phyloP scores from a whole-genome alignment of 495 filamentous ascomycete genomes.

The Aspergillus carlsbadensis region DNA sequence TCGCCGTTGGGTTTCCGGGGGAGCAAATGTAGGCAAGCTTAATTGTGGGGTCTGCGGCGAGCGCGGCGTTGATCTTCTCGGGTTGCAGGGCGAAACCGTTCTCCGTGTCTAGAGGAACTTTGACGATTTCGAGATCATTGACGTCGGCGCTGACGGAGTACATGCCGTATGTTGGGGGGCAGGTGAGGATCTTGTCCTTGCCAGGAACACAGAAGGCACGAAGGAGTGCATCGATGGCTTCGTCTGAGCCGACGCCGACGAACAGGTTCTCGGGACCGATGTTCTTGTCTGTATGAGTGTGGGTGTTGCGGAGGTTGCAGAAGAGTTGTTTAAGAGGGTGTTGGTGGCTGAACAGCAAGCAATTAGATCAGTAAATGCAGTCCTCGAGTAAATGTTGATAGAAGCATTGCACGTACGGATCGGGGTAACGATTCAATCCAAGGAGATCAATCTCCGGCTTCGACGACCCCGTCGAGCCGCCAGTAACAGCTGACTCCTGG shows the following conservation, averaged over 20 bases:
- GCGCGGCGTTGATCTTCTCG: conserved; percentile 59
- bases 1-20: conserved; percentile 89
- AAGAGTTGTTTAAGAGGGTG: conserved; percentile 78
- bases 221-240: conserved; percentile 91
- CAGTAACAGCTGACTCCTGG: conserved; percentile 32
- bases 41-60: conserved; percentile 65
- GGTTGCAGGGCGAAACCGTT: conserved; percentile 70
- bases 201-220: conserved; percentile 90
- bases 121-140: conserved; percentile 85
- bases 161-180: conserved; percentile 98
- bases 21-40: conserved; percentile 92
- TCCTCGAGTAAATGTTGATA: not conserved
- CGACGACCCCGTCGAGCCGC: conserved; percentile 33
- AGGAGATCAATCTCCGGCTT: conserved; percentile 63
- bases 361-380: not conserved
- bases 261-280: conserved; percentile 83
- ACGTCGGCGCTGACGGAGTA: conserved; percentile 90
- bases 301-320: conserved; percentile 84
- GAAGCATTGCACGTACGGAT: conserved; percentile 62
- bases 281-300: conserved; percentile 70
- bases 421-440: conserved; percentile 89
- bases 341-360: conserved; percentile 64
- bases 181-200: conserved; percentile 85
- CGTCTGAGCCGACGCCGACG: conserved; percentile 92
- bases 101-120: conserved; percentile 67